Conservation (phyloP, 352 stramenopile genomes). For the Blastocystis sp. region DNA sequence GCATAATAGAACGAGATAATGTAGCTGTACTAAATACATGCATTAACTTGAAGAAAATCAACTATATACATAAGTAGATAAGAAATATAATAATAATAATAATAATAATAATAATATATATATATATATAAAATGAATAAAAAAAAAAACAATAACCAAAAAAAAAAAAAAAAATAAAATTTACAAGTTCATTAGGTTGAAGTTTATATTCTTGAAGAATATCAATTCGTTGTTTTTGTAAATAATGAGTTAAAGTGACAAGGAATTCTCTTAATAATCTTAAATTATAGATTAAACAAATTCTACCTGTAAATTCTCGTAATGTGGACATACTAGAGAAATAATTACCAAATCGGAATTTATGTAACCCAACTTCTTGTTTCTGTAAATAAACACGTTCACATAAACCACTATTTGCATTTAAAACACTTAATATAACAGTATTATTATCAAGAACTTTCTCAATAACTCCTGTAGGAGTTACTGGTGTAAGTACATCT, state of each 20-base stretch:
- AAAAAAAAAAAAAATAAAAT: no score
- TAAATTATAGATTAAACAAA: slow-evolving; percentile 31
- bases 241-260: slow-evolving; percentile 28
- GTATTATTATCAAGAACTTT: not conserved
- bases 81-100: no score
- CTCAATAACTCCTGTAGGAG: slow-evolving; percentile 17
- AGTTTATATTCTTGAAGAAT: slow-evolving; percentile 15
- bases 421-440: slow-evolving; percentile 16
- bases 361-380: slow-evolving; percentile 14
- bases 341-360: slow-evolving; percentile 20
- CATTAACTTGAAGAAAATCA: slow-evolving; percentile 32
- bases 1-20: slow-evolving; percentile 4
- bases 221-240: slow-evolving; percentile 26
- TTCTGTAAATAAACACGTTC: slow-evolving; percentile 17
- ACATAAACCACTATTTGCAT: slow-evolving; percentile 28
- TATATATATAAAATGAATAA: no score
- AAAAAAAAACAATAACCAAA: no score
- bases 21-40: slow-evolving; percentile 30
- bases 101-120: no score
- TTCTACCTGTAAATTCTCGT: slow-evolving; percentile 26
- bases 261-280: slow-evolving; percentile 27
- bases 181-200: slow-evolving; percentile 8
- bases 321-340: slow-evolving; percentile 15
- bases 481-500: slow-evolving; percentile 23
- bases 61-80: no score